Base-by-base conservation (phyloP, 495 filamentous ascomycete genomes). In the Pseudevernia furfuracea region DNA sequence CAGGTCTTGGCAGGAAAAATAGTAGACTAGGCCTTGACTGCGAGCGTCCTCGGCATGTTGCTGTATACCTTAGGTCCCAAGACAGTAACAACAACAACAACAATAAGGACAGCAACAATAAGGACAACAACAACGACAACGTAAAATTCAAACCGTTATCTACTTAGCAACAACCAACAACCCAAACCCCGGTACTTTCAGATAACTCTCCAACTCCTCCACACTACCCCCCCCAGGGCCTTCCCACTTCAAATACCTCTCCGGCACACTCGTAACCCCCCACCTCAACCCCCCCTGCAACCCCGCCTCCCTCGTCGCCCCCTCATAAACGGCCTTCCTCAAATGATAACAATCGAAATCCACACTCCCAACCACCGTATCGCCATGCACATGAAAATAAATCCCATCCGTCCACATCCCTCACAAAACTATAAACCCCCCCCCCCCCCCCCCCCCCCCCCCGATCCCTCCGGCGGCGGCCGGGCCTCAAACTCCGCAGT, bases 161-260 rank as follows among this genome's bases (percentile, higher is more conserved):
- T 66, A 68, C 37, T 66, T 67, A n/a, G 12, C 48, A 43, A 70
- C 55, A 38, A 66, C 66, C 32, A 70, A 59, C 34, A 70, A 19
- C 32, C 68, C 68, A 66, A 66, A 68, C 56, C 61, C 62, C 59
- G n/a, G n/a, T n/a, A n/a, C n/a, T n/a, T n/a, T n/a, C n/a, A n/a
- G n/a, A n/a, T n/a, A n/a, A n/a, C n/a, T n/a, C n/a, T n/a, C n/a
- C n/a, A n/a, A n/a, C n/a, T n/a, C n/a, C n/a, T n/a, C n/a, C n/a
- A n/a, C n/a, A n/a, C n/a, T n/a, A n/a, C n/a, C 67, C 67, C 2
- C 28, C 23, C 30, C 60, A 43, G 2, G 2, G 12, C 25, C 58
- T n/a, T 67, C 48, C 25, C 66, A 63, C 38, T 28, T 66, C 44
- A 66, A 28, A 34, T 61, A 70, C 37, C 67, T 60, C 28, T 63